Evolutionary conservation across 257 asterid species (phyloP), one percentile per base, ranked within the genome.

Genomic region (Lycium barbarum): DNA sequence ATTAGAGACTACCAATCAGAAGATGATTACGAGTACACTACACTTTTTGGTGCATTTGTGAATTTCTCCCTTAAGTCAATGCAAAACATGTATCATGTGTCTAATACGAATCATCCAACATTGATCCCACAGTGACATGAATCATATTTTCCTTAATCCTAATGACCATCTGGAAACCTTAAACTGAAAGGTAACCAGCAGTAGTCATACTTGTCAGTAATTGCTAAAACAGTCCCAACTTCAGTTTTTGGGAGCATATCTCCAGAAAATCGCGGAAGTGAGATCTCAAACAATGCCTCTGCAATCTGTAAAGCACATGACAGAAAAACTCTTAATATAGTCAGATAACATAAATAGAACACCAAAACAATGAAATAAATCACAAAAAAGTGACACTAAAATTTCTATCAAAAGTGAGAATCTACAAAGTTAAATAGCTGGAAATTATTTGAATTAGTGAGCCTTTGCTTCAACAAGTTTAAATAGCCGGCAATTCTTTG

Each of bases 181-280:
- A 47, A 73, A 63, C 78, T 83, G 83, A 80, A 85, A 70, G 43
- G 26, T 83, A 53, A 74, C 61, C 58, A 80, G 53, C 68, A 70
- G 35, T 59, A 43, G 63, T 66, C 74, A 74, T 85, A 94, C 99
- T 98, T 93, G 90, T 96, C 98, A 87, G 95, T 90, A 88, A 96
- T 89, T 40, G 99, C 99, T 91, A 96, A 86, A 80, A 90, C 87
- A 66, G 88, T 83, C 84, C 99, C 99, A 87, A 97, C 97, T 83
- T 90, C 98, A 76, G 98, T 93, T 91, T 91, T 90, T 79, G 99
- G 99, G 89, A 95, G 92, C 82, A 86, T 83, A 85, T 96, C 99
- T 63, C 99, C 98, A 14, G 98, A 94, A 90, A 89, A 94, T 74
- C 99, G 93, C 55, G 99, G 99, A 88, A 96, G 95, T 47, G 90